Base-by-base conservation (phyloP, 1,139 yeast genomes). In the Sporopachydermia cereana region DNA sequence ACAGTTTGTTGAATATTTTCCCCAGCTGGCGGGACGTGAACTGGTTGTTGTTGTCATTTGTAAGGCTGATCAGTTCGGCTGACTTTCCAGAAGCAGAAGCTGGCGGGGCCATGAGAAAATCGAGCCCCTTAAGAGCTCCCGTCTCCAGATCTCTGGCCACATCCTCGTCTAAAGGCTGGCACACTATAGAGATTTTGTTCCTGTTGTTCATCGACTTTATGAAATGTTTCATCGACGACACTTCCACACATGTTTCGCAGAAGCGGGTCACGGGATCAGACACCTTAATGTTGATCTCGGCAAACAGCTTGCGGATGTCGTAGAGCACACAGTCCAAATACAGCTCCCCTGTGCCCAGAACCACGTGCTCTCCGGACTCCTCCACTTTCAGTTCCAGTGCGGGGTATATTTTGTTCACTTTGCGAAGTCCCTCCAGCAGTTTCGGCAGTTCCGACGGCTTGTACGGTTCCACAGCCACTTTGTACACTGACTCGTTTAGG, bases 231-330 rank as follows among this genome's bases (percentile, higher is more conserved):
- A 86, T 76, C 41, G 78, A 76, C 0, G 96, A 80, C 16, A 75
- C 69, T 43, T 77, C 83, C 2, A 66, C 57, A 47, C 86, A 77
- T 0, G 96, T 81, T 60, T 93, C 99, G 29, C 84, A 65, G 53
- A 91, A 86, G 49, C 74, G 74, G 0, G 89, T 79, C 60, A 82
- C 74, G 2, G 97, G 96, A 55, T 83, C 93, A 47, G 96, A 84
- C 2, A 88, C 82, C 56, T 80, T 84, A 46, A 91, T 76, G 45
- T 82, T 84, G 44, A 88, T 69, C 43, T 76, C 76, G 0, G 84
- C 74, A 57, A 70, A 74, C 49, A 79, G 59, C 18, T 67, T 60
- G 50, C 97, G 68, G 43, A 91, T 63, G 56, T 86, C 96, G 60
- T 81, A 85, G 45, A 93, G 60, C 24, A 84, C 66, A 53, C 94